Evolutionary conservation across 805 yeast species (phyloP), one percentile per base, ranked within the genome.

Genomic region (Ogataea nitratoaversa): DNA sequence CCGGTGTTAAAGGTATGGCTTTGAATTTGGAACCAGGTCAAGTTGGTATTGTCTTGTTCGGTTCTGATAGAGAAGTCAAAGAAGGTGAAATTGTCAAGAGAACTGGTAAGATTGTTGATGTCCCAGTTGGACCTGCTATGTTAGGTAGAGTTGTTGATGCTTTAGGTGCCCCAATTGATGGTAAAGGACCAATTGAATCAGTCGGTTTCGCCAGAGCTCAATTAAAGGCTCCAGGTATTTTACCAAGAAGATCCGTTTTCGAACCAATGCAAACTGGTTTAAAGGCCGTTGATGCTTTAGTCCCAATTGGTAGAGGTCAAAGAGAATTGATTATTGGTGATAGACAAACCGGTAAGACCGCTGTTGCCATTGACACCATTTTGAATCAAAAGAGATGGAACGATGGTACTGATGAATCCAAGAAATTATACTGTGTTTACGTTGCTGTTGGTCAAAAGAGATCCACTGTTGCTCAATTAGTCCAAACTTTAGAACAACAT

Each of bases 221-320:
- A 81, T 85, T 91, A 61, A 93, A 93, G 80, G 99, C 99, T 61
- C 99, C 99, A 73, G 99, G 99, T 82, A 93, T 93, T 66, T 82
- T 93, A 72, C 99, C 99, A 78, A 91, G 99, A 82, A 86, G 84
- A 65, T 88, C 97, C 49, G 99, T 93, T 58, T 82, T 70, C 78
- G 99, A 93, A 82, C 99, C 99, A 70, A 93, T 93, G 84, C 99
- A 93, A 79, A 91, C 99, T 64, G 99, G 99, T 84, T 84, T 93
- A 68, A 93, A 93, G 80, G 83, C 97, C 52, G 96, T 93, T 60
- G 99, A 93, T 70, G 91, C 99, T 68, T 83, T 93, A 65, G 99
- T 93, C 72, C 99, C 99, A 73, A 74, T 93, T 62, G 99, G 99
- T 70, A 93, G 99, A 85, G 99, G 99, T 72, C 99, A 93, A 79